Conservation (phyloP, 805 yeast genomes). For the Starmerella tilneyi region DNA sequence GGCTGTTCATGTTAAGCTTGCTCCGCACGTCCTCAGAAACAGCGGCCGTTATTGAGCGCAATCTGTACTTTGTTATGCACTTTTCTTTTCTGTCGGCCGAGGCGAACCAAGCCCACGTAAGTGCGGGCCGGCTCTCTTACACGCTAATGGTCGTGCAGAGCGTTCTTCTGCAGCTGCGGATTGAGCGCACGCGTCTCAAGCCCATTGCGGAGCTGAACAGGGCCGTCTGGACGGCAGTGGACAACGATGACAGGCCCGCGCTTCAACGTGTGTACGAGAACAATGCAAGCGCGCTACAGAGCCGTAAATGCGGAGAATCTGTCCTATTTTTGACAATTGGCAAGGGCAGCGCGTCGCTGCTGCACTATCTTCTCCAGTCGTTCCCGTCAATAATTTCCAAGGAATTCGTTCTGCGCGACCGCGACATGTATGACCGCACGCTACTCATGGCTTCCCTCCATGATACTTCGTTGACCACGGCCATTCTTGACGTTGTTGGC, state of each 20-base stretch:
- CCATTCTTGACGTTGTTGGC: slow-evolving; percentile 36
- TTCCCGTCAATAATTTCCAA: slow-evolving; percentile 40
- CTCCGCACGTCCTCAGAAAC: slow-evolving; percentile 45
- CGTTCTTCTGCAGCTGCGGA: slow-evolving; percentile 53
- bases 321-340: slow-evolving; percentile 53
- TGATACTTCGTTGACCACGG: slow-evolving; percentile 38
- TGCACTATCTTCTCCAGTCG: slow-evolving; percentile 36
- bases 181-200: slow-evolving; percentile 35
- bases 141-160: slow-evolving; percentile 78
- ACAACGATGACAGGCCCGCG: slow-evolving; percentile 1
- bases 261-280: slow-evolving; percentile 3
- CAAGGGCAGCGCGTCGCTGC: slow-evolving; percentile 37
- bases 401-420: slow-evolving; percentile 60
- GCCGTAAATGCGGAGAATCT: slow-evolving; percentile 51
- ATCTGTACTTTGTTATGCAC: slow-evolving; percentile 53
- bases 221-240: slow-evolving; percentile 44
- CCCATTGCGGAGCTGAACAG: slow-evolving; percentile 40
- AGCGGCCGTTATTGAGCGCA: slow-evolving; percentile 42
- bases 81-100: slow-evolving; percentile 35
- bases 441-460: slow-evolving; percentile 57
- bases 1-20: slow-evolving; percentile 61
- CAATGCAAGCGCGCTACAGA: slow-evolving; percentile 30
- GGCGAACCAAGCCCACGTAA: slow-evolving; percentile 3
- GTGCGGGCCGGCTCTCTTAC: slow-evolving; percentile 34
- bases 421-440: slow-evolving; percentile 43